Evolutionary conservation across 2,329 filamentous ascomycete genomes (phyloP).

Genomic region (Ceratocystis ficicola): DNA sequence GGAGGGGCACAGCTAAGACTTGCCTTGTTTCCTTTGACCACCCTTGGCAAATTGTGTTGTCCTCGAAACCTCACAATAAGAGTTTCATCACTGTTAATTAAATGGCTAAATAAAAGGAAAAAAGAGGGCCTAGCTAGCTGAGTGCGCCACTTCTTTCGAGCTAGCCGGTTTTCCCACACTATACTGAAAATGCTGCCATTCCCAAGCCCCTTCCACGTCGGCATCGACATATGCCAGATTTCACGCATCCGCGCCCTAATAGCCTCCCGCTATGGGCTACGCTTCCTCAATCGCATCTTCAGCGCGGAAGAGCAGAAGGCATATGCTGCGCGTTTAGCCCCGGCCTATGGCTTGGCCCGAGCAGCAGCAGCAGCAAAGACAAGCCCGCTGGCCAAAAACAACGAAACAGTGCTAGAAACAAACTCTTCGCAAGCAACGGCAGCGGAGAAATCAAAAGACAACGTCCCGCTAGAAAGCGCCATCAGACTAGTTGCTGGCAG

Average conservation of each 20-base stretch:
- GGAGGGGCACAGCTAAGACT: background rate
- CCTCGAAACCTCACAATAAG: too few relatives aligned
- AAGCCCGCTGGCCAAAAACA: background rate
- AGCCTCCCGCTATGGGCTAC: conserved; percentile 30
- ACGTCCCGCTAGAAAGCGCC: conserved; percentile 17
- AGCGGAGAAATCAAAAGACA: background rate
- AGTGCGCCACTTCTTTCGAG: background rate
- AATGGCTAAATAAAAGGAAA: too few relatives aligned
- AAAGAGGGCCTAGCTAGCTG: too few relatives aligned
- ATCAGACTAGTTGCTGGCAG: conserved; percentile 31
- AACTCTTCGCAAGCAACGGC: too few relatives aligned
- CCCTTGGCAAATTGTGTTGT: too few relatives aligned
- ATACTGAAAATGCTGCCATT: conserved; percentile 36
- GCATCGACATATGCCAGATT: conserved; percentile 67
- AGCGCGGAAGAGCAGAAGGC: conserved; percentile 32
- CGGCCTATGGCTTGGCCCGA: conserved; percentile 7
- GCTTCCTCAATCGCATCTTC: conserved; percentile 40
- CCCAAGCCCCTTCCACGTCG: conserved; percentile 54
- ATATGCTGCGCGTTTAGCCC: conserved; percentile 15
- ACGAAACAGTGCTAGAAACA: background rate
- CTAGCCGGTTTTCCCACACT: background rate
- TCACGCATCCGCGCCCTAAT: conserved; percentile 52
- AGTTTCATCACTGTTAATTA: too few relatives aligned
- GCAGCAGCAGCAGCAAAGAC: background rate
- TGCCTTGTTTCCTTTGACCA: too few relatives aligned